Evolutionary conservation across 345 rosid species (phyloP), one percentile per base, ranked within the genome.

Genomic region (Acer campestre): DNA sequence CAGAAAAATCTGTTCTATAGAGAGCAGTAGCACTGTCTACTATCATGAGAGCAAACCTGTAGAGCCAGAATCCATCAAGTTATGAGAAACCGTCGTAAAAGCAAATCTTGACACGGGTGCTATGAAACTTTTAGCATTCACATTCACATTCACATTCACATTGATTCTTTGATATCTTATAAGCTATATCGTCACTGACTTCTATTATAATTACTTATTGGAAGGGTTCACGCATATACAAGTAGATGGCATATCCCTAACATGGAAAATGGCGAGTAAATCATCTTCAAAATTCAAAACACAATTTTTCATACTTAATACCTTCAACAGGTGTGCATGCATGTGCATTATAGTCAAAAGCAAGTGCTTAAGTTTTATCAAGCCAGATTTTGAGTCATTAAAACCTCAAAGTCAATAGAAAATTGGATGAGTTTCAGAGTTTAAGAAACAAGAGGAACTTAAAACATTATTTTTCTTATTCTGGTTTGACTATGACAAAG

Each of bases 11-110:
- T 65, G 99, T 96, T 84, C 99, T 84, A 81, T 96, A 96, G 49
- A 96, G 89, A 44, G 97, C 97, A 0, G 99, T 96, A 49, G 98
- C 97, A 67, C 97, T 94, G 86, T 94, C 99, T 31, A 96, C 97
- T 79, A 96, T 90, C 97, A 96, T 84, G 9, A 96, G 97, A 55
- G 98, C 98, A 78, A 94, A 96, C 86, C 98, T 94, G 75, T 42
- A 74, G 49, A 83, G 63, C 58, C 67, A 48, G 46, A 83, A 65
- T 46, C 76, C 78, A 48, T 56, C 25, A 55, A 74, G 61, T 11
- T 31, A 40, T 78, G 27, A 59, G 62, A 59, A 59, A 10, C 12
- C 63, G 20, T 59, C 1, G 7, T 1, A 6, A 59, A 59, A 2
- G 58, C 25, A 59, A 59, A 18, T 65, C 3, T 49, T 35, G 51